phyloP scores from a whole-genome alignment of 192 early-diverging fungal genomes.

The Chytriomyces confervae region DNA sequence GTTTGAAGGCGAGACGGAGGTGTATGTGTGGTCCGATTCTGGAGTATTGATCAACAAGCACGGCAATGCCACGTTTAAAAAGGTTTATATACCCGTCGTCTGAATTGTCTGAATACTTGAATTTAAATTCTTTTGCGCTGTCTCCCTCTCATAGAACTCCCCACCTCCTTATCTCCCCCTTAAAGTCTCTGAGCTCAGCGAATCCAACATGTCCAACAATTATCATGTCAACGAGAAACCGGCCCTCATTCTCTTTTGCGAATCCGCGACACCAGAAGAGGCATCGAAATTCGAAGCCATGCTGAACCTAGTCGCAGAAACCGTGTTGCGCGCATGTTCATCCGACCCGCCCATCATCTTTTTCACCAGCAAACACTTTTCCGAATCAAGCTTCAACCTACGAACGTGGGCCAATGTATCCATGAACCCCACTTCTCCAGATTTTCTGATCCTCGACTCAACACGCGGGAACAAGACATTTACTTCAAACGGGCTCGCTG shows the following conservation, averaged over 20 bases:
- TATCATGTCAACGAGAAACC: not conserved
- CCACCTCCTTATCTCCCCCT: not conserved
- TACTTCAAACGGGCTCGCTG: not conserved
- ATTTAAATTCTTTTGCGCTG: too few relatives aligned
- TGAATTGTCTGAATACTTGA: too few relatives aligned
- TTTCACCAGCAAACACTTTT: not conserved
- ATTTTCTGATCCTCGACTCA: not conserved
- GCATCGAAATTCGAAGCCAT: not conserved
- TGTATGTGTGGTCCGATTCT: not conserved
- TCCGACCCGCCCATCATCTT: not conserved
- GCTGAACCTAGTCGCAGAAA: not conserved
- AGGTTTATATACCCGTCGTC: not conserved
- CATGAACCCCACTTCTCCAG: not conserved
- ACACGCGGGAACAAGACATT: not conserved
- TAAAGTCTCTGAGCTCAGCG: constrained; percentile 7
- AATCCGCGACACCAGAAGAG: not conserved
- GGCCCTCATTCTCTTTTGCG: constrained; percentile 2
- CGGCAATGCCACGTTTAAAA: not conserved
- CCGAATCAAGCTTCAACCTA: not conserved
- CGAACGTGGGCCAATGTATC: not conserved
- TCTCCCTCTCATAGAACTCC: too few relatives aligned
- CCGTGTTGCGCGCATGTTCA: not conserved
- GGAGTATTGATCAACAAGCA: not conserved
- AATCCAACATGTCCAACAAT: constrained; percentile 15
- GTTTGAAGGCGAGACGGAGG: not conserved